Base-by-base conservation (phyloP, 108 stramenopile genomes). In the Cyclotella cryptica region DNA sequence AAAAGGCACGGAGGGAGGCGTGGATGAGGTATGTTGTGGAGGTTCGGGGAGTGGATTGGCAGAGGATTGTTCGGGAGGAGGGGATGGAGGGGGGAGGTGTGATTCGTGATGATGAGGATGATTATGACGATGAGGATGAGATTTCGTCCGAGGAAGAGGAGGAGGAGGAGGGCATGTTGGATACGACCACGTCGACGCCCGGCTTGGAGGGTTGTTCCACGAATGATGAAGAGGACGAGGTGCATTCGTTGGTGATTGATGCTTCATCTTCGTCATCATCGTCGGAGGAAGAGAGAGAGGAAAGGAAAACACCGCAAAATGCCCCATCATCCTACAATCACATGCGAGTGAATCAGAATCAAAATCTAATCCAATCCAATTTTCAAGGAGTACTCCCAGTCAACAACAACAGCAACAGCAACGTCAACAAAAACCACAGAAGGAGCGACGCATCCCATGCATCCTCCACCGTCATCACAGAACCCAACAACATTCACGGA, bases 1-100 rank as follows among this genome's bases (percentile, higher is more conserved):
- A 83, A 11, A 83, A 77, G 71, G 63, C 69, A 11, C 45, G 81
- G 71, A 76, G 49, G 53, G 81, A 83, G 71, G 75, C 75, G 13
- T 83, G 81, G 81, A 28, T 67, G 21, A 41, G 81, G 39, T 83
- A 83, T 63, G 66, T 71, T 17, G 62, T 60, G 8, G 72, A 73
- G 27, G 67, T 80, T 43, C 26, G 44, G 59, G 79, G 73, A 22
- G 79, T 43, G 55, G 73, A 35, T 28, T 43, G 17, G 39, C 66
- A 69, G 7, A 18, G 57, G 67, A 53, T 24, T 29, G 29, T 35
- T 35, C 54, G 71, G 42, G 63, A 75, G 42, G 63, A 59, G 46
- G 79, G 30, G 13, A 39, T 10, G 18, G 71, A 49, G 45, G 49
- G 29, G 21, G 30, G 30, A 8, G 8, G 9, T 1, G 44, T 40